Percentiles rank a stretch among this genome's conserved stretches.
These are phyloP conservation scores for Tetrahymena malaccensis DNA, from an alignment of 73 alveolate species.

Conservation along the genomic window DNA sequence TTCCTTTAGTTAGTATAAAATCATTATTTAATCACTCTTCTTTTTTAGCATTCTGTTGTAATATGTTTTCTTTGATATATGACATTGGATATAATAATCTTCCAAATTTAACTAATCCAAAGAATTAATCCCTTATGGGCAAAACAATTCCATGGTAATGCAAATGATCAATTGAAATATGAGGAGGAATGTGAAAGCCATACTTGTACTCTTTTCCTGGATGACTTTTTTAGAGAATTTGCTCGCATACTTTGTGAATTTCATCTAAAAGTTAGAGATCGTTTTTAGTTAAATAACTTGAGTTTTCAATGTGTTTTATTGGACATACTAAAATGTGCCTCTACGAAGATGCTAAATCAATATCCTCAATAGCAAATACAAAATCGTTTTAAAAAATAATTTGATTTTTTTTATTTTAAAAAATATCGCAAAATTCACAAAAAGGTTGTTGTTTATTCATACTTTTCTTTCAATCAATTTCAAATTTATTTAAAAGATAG, in stretches of 20 bases:
- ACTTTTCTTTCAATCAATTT: not conserved
- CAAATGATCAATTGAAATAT: not conserved
- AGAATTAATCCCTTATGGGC: not conserved
- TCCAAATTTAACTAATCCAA: not conserved
- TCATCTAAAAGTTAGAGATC: not conserved
- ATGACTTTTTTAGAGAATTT: not conserved
- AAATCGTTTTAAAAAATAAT: not conserved
- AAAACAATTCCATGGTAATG: not conserved
- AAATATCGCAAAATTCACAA: not conserved
- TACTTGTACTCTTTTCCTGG: not conserved
- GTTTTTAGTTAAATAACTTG: not conserved
- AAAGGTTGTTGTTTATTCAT: not conserved
- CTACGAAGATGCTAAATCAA: not conserved
- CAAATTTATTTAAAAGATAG: too few relatives aligned
- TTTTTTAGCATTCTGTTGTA: not conserved
- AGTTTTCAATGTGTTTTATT: not conserved
- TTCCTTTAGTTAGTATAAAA: too few relatives aligned
- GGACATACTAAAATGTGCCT: not conserved
- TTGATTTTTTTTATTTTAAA: not conserved
- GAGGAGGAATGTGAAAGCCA: not conserved
- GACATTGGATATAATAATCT: not conserved
- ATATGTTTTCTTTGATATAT: not conserved
- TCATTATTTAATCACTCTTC: not conserved
- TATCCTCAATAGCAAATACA: not conserved
- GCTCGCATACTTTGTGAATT: not conserved